These are phyloP conservation scores for Jasminum sambac DNA, from an alignment of 257 asterid genomes.

Conservation along the genomic window DNA sequence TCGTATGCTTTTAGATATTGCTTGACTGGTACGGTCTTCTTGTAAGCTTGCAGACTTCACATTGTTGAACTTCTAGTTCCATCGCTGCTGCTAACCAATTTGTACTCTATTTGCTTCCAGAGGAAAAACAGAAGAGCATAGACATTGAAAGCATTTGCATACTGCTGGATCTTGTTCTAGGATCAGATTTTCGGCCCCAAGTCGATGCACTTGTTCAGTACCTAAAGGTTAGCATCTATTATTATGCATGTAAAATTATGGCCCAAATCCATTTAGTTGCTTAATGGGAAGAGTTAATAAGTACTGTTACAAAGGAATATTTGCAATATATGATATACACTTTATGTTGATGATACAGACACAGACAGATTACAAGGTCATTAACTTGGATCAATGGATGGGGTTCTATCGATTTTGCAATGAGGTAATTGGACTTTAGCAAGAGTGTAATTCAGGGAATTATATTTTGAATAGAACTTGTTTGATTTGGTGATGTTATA, in stretches of 20 bases:
- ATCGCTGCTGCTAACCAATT: slow-evolving; percentile 9
- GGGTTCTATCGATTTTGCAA: slow-evolving; percentile 75
- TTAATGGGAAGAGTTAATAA: background rate
- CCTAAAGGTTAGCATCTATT: slow-evolving; percentile 56
- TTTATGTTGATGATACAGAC: slow-evolving; percentile 40
- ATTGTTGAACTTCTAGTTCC: slow-evolving; percentile 3
- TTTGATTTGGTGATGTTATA: slow-evolving; percentile 13
- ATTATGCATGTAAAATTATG: background rate
- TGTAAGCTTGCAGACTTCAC: slow-evolving; percentile 8
- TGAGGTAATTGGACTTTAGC: slow-evolving; percentile 46
- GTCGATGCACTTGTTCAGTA: slow-evolving; percentile 65
- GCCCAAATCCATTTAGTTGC: background rate
- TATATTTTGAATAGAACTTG: background rate
- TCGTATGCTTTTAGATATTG: slow-evolving; percentile 64
- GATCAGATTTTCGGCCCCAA: slow-evolving; percentile 56
- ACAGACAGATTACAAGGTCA: slow-evolving; percentile 80
- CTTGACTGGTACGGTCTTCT: slow-evolving; percentile 58
- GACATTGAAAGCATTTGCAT: slow-evolving; percentile 73
- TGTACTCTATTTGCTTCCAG: slow-evolving; percentile 43
- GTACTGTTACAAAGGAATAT: slow-evolving; percentile 2
- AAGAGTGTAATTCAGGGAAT: background rate
- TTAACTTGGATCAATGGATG: slow-evolving; percentile 90
- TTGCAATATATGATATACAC: background rate
- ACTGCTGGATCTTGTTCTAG: slow-evolving; percentile 73
- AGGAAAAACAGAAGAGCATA: slow-evolving; percentile 77